phyloP scores from a whole-genome alignment of 352 stramenopile genomes.

The Globisporangium megalacanthum region DNA sequence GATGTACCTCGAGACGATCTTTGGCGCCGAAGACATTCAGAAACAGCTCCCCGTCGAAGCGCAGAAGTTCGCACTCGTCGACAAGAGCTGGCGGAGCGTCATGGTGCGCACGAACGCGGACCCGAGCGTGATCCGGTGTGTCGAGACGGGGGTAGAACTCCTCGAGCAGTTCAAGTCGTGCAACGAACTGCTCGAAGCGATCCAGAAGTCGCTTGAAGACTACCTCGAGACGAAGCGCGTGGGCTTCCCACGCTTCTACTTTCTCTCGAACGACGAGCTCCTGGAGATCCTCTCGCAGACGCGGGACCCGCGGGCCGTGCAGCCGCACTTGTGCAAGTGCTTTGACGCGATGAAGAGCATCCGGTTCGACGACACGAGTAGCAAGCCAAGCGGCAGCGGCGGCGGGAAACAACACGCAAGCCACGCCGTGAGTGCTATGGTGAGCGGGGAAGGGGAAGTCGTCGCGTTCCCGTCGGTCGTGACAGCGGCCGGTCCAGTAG shows the following conservation, averaged over 20 bases:
- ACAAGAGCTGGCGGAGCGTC: conserved; percentile 82
- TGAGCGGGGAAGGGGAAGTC: conserved; percentile 83
- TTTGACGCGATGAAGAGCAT: conserved; percentile 93
- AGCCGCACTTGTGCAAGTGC: conserved; percentile 89
- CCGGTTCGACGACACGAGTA: conserved; percentile 56
- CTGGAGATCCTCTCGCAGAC: conserved; percentile 91
- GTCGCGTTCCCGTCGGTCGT: conserved; percentile 72
- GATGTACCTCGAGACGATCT: conserved; percentile 90
- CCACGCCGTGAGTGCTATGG: conserved; percentile 75
- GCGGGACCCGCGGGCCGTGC: conserved; percentile 82
- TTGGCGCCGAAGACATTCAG: conserved; percentile 86
- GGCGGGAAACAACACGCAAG: conserved; percentile 10
- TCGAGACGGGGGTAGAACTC: conserved; percentile 67
- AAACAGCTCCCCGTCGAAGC: conserved; percentile 83
- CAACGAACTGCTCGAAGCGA: conserved; percentile 89
- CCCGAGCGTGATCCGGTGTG: conserved; percentile 67
- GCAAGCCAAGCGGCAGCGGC: conserved; percentile 11
- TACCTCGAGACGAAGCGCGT: conserved; percentile 92
- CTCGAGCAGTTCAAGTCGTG: conserved; percentile 70
- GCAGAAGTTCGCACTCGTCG: conserved; percentile 80
- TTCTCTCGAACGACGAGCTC: conserved; percentile 90
- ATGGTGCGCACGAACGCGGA: conserved; percentile 79
- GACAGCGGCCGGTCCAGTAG: conserved; percentile 80
- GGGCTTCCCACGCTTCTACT: conserved; percentile 91
- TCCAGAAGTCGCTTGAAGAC: conserved; percentile 90